Conservation (phyloP, 2,329 filamentous ascomycete genomes). For the Neobulgaria alba region DNA sequence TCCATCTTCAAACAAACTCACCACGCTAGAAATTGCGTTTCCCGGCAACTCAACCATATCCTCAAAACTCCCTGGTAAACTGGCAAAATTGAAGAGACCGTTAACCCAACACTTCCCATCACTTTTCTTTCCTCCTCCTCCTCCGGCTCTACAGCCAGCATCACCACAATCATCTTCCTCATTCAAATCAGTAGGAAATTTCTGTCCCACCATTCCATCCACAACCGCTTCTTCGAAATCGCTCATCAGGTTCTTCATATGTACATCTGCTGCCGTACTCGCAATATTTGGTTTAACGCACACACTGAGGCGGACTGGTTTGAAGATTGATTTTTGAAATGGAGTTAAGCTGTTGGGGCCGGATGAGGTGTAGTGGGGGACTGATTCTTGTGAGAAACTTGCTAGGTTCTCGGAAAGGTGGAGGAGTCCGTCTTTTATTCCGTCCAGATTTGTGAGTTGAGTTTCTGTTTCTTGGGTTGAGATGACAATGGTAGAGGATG, state of each 20-base stretch:
- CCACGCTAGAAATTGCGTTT: conserved; percentile 5
- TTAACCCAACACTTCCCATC: conserved; percentile 9
- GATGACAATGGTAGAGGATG: no score
- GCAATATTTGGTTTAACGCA: conserved; percentile 9
- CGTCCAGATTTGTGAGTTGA: no score
- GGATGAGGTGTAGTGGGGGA: conserved; percentile 3
- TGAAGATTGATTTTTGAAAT: conserved; percentile 8
- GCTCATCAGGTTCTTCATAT: conserved; percentile 2
- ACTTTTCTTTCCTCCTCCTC: conserved; percentile 7
- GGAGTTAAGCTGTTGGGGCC: no score
- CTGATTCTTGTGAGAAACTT: no score
- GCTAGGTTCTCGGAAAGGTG: no score
- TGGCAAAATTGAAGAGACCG: conserved; percentile 20
- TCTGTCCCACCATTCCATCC: conserved; percentile 14
- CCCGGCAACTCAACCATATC: conserved; percentile 18
- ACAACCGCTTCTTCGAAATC: conserved; percentile 8
- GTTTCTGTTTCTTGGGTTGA: no score
- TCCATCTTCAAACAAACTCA: no score
- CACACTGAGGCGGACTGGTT: conserved; percentile 10
- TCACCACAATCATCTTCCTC: no score
- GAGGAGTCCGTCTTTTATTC: no score
- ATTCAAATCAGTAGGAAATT: conserved; percentile 9
- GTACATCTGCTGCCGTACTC: conserved; percentile 6
- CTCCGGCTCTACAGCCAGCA: no score
- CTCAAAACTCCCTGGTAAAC: conserved; percentile 15